phyloP scores from a whole-genome alignment of 345 rosid species.

The Populus ilicifolia region DNA sequence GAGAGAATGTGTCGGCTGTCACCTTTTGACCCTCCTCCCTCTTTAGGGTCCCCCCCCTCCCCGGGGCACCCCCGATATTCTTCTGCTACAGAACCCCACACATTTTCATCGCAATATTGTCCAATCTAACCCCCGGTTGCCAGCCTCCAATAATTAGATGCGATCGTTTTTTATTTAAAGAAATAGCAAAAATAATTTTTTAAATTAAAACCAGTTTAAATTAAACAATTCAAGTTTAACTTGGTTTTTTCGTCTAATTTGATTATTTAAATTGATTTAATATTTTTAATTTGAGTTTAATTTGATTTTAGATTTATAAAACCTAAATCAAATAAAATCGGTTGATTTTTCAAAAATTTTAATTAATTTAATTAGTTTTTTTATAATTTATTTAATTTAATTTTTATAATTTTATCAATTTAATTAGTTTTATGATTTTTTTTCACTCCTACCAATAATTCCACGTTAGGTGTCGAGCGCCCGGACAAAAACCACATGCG shows the following conservation, averaged over 20 bases:
- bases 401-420: no score
- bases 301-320: no score
- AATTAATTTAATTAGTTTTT: no score
- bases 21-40: not conserved
- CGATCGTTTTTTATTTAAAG: no score
- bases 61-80: not conserved
- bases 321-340: no score
- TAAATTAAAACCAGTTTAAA: rapidly evolving
- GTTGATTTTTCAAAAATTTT: rapidly evolving
- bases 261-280: no score
- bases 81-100: not conserved
- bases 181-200: no score
- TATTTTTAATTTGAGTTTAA: rapidly evolving
- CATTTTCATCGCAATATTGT: not conserved
- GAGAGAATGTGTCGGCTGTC: constrained; percentile 4
- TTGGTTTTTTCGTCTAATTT: no score
- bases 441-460: not conserved
- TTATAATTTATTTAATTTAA: rapidly evolving
- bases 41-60: not conserved
- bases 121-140: not conserved
- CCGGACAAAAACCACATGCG: not conserved
- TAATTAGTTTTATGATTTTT: no score
- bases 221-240: rapidly evolving
- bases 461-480: no score
- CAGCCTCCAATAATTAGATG: no score